Base-by-base conservation (phyloP, 192 early-diverging fungal species). In the Oehlia diaphana region DNA sequence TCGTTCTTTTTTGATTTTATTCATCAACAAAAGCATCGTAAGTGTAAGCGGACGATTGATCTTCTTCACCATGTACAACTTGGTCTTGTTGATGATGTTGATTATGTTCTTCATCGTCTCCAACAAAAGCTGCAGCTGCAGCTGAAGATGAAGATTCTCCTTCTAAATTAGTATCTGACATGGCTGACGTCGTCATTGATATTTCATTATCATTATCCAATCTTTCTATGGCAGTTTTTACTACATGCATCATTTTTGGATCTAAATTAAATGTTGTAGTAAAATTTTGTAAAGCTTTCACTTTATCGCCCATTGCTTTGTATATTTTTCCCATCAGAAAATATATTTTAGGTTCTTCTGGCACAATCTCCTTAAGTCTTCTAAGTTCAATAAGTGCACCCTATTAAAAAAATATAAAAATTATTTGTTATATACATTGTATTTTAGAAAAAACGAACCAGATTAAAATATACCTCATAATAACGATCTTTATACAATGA, bases 341-440 rank as follows among this genome's bases (percentile, higher is more conserved):
- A 72, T 90, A 91, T 19, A 94, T 88, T 26, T 86, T 87, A 37
- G 86, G 82, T 77, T 94, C 91, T 28, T 85, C 75, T 19, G 81
- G 82, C 16, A 84, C 77, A 4, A 77, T 67, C 0, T 82, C 82
- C 80, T 90, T 86, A 23, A 97, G 83, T 31, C 85, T 82, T 72
- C 92, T 87, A 14, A 95, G 83, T 21, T 91, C 89, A 16, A 79
- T 80, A 4, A 93, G 76, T 6, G 95, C 93, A n/a, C 89, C 91
- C 37, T 86, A 70, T 74, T 87, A 93, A 58, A 87, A 83, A 86
- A 85, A 23, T 42, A 42, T 42, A 42, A 8, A 42, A 42, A 42
- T 42, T 42, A 42, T 42, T 42, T 42, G 0, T 42, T 42, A 42
- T 7, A 7, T 42, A 42, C 39, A 8, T 7, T 42, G 39, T 42